These are phyloP conservation scores for Viola odorata DNA, from an alignment of 345 rosid genomes.

Conservation along the genomic window DNA sequence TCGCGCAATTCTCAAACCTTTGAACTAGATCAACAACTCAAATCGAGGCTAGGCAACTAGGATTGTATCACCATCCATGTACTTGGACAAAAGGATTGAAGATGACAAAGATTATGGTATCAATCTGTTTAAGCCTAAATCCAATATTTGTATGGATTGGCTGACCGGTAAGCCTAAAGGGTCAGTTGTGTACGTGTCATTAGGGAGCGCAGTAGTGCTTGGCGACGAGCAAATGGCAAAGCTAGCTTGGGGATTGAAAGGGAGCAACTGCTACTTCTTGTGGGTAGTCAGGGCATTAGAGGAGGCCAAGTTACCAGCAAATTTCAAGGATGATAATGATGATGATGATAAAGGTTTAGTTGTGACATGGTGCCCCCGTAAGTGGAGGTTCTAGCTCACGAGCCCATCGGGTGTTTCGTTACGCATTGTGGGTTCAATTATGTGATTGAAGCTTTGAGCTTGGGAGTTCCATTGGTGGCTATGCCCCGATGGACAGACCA, in stretches of 20 bases:
- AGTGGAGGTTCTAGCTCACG: slow-evolving; percentile 28
- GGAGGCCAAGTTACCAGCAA: slow-evolving; percentile 10
- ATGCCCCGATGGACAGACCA: slow-evolving; percentile 49
- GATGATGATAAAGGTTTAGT: slow-evolving; percentile 21
- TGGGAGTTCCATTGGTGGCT: slow-evolving; percentile 44
- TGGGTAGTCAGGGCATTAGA: slow-evolving; percentile 24
- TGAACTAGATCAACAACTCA: too few relatives aligned
- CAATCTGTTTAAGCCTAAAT: slow-evolving; percentile 21
- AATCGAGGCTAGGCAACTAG: too few relatives aligned
- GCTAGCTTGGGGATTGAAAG: slow-evolving; percentile 16
- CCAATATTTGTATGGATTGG: slow-evolving; percentile 15
- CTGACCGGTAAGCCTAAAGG: slow-evolving; percentile 13
- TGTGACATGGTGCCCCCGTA: slow-evolving; percentile 34
- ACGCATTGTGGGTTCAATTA: slow-evolving; percentile 49
- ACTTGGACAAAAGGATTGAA: slow-evolving; percentile 25
- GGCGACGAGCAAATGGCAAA: slow-evolving; percentile 20
- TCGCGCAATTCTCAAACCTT: too few relatives aligned
- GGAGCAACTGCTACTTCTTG: slow-evolving; percentile 16
- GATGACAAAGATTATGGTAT: slow-evolving; percentile 24
- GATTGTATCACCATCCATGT: slow-evolving; percentile 39
- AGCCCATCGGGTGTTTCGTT: slow-evolving; percentile 35
- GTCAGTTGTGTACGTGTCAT: slow-evolving; percentile 28
- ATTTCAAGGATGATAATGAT: not conserved
- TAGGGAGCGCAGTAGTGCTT: slow-evolving; percentile 26
- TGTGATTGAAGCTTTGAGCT: slow-evolving; percentile 33